Base-by-base conservation (phyloP, 768 basidiomycete genomes). In the Serendipita indica region DNA sequence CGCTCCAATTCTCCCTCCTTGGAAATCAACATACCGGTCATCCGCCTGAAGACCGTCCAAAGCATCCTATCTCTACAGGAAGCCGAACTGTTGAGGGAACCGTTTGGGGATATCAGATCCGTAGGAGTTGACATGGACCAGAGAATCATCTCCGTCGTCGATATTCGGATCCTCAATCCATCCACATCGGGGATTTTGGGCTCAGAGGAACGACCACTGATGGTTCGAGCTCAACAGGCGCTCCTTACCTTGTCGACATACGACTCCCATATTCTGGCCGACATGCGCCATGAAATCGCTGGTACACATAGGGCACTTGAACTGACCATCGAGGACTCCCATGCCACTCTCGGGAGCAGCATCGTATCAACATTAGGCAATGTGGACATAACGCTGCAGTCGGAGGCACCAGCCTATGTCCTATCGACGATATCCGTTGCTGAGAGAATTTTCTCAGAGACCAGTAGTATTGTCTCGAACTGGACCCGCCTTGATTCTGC, bases 101-200 rank as follows among this genome's bases (percentile, higher is more conserved):
- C 49, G 7, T 54, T 54, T 28, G 25, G 14, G 30, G 33, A 49
- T 22, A 49, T 27, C 20, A 32, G 20, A 5, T 3, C 30, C 14
- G 33, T 33, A 12, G 14, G 34, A 3, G 7, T 60, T 12, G 45
- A 25, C 3, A 34, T 39, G 2, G 35, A 60, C 33, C 41, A 43
- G 1, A 34, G 49, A 18, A 41, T 60, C 27, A 46, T 60, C 6
- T 60, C 59, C 12, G 54, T 52, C 10, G 14, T 60, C 43, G 59
- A 60, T 25, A 20, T 60, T 6, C 43, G 30, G 18, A 20, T 60
- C 10, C 16, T 22, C 25, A 16, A 54, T 54, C 49, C 49, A 27
- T 10, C 32, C 7, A 28, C 49, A 7, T 54, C 25, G n/a, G 49
- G 49, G 20, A 28, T 54, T 18, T 33, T 54, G n/a, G 49, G 49